Base-by-base conservation (phyloP, 345 rosid genomes). In the Toxicodendron radicans region DNA sequence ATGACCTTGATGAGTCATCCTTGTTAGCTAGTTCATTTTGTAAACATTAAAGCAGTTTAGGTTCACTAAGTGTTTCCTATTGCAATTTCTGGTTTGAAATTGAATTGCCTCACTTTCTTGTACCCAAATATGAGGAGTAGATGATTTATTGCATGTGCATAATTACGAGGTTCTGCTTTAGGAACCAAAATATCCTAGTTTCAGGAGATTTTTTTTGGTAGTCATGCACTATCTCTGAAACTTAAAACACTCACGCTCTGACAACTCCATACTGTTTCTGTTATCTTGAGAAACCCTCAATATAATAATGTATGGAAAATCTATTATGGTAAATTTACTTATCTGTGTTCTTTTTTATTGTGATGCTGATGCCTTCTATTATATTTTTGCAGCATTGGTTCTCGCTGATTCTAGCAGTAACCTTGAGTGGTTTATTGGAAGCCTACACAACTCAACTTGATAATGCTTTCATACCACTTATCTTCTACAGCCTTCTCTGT, bases 401-500 rank as follows among this genome's bases (percentile, higher is more conserved):
- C 84, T 86, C 97, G 33, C 86, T 93, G 64, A 78, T 95, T 66
- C 73, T 93, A 12, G 95, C 98, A 0, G 97, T 95, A 59, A 87
- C 84, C 20, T 82, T 86, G 24, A 93, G 96, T 20, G 97, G 98
- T 49, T 82, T 92, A 85, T 83, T 95, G 84, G 98, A 93, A 87
- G 99, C 98, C 60, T 92, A 93, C 86, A 95, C 98, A 4, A 81
- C 98, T 9, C 99, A 95, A 68, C 89, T 92, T 27, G 98, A 95
- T 77, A 95, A 95, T 48, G 95, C 99, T 58, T 95, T 93, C 84
- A 87, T 95, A 75, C 97, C 98, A 41, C 97, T 95, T 0, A 84
- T 95, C 81, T 95, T 95, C 86, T 95, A 93, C 83, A 85, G 97
- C 74, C 99, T 93, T 66, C 96, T 95, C 78, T 92, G 93, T 76